A percentile compares a stretch with the other conserved stretches of the same genome.
These are phyloP conservation scores for Maudiozyma bulderi DNA, from an alignment of 805 yeast genomes.

Conservation along the genomic window DNA sequence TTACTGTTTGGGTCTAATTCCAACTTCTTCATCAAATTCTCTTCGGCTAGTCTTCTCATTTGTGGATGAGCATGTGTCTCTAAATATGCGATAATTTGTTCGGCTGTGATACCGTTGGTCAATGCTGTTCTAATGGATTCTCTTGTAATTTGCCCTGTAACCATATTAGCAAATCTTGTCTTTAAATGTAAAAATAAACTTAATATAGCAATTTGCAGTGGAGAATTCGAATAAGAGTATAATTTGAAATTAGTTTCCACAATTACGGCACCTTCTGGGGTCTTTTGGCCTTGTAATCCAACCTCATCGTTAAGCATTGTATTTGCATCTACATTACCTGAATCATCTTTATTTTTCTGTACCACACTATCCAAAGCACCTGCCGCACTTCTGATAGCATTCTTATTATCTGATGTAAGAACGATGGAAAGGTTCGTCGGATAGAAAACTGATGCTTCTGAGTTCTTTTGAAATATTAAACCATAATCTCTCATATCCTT, in stretches of 20 bases:
- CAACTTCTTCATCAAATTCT: slow-evolving; percentile 51
- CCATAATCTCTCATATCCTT: slow-evolving; percentile 90
- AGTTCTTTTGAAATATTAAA: slow-evolving; percentile 59
- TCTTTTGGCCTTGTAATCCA: slow-evolving; percentile 16
- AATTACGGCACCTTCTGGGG: slow-evolving; percentile 59
- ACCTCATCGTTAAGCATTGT: slow-evolving; percentile 23
- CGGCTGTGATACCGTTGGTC: slow-evolving; percentile 84
- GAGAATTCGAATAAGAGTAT: slow-evolving; percentile 89
- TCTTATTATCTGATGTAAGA: slow-evolving; percentile 72
- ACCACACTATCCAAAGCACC: slow-evolving; percentile 65
- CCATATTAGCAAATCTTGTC: slow-evolving; percentile 83
- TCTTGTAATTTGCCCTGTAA: slow-evolving; percentile 85
- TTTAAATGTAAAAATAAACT: slow-evolving; percentile 79
- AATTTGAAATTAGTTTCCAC: slow-evolving; percentile 89
- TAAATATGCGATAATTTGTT: slow-evolving; percentile 81
- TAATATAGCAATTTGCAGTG: slow-evolving; percentile 86
- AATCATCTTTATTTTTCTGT: slow-evolving; percentile 21
- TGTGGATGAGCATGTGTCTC: slow-evolving; percentile 92
- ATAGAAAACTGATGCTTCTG: slow-evolving; percentile 57
- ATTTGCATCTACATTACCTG: slow-evolving; percentile 9
- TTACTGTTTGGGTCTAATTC: slow-evolving; percentile 44
- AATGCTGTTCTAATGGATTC: slow-evolving; percentile 84
- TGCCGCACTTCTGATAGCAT: slow-evolving; percentile 56
- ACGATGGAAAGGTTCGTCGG: slow-evolving; percentile 89
- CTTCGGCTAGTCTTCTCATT: slow-evolving; percentile 69